Evolutionary conservation across 1,284 basidiomycete species (phyloP).

Genomic region (Fistulinella staudtii): DNA sequence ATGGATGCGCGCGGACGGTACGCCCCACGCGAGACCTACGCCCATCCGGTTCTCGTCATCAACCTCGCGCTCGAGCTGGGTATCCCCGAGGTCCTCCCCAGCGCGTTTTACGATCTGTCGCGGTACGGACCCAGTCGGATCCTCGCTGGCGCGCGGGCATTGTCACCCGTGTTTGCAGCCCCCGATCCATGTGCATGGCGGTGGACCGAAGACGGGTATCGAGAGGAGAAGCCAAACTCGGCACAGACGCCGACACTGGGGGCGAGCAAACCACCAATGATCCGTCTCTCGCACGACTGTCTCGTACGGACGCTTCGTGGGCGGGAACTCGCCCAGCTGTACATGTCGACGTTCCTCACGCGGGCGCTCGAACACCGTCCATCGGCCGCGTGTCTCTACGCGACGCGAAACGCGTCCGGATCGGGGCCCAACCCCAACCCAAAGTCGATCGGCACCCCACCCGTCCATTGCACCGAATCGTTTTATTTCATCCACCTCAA

Average conservation of each 20-base stretch:
- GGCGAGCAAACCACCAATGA: constrained; percentile 9
- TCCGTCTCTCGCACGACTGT: constrained; percentile 43
- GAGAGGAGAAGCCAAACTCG: no score
- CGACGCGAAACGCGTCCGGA: constrained; percentile 5
- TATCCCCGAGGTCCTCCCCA: constrained; percentile 51
- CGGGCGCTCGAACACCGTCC: constrained; percentile 51
- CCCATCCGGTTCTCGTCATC: constrained; percentile 61
- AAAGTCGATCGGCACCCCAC: no score
- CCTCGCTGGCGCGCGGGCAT: constrained; percentile 41
- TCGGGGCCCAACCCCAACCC: no score
- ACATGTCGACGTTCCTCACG: constrained; percentile 58
- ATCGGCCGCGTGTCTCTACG: constrained; percentile 46
- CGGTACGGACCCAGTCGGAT: constrained; percentile 69
- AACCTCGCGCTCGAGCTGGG: constrained; percentile 62
- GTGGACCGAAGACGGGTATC: not conserved
- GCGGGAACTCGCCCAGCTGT: constrained; percentile 59
- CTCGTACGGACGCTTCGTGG: constrained; percentile 53
- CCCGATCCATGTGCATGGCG: constrained; percentile 19
- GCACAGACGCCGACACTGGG: no score
- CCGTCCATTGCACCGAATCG: constrained; percentile 53
- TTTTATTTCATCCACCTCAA: constrained; percentile 75
- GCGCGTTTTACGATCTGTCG: constrained; percentile 69
- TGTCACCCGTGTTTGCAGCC: constrained; percentile 27
- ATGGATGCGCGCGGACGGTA: constrained; percentile 45
- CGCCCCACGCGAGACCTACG: constrained; percentile 42